Conservation (phyloP, 257 asterid genomes). For the Solanum rostratum region DNA sequence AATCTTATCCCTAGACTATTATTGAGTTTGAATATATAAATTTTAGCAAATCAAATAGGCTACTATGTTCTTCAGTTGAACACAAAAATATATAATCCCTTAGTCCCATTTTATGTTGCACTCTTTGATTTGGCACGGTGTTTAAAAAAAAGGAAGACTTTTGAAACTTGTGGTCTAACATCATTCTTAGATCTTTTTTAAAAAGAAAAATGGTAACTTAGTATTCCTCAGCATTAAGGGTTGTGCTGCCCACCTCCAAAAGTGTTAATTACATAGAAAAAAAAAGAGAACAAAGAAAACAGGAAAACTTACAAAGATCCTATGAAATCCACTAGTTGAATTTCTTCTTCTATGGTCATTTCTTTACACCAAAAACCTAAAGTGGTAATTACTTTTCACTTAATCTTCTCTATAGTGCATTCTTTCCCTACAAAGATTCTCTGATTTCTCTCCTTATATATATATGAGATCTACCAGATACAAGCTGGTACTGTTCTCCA, state of each 20-base stretch:
- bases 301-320: not conserved
- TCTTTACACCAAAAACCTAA: not conserved
- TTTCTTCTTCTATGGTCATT: not conserved
- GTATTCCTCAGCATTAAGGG: not conserved
- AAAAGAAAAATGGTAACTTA: too few relatives aligned
- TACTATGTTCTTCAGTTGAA: not conserved
- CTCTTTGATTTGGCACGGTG: too few relatives aligned
- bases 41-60: not conserved
- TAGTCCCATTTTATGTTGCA: too few relatives aligned
- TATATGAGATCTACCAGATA: not conserved
- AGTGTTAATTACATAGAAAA: not conserved
- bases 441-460: not conserved
- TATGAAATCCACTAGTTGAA: not conserved
- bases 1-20: not conserved
- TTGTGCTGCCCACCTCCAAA: not conserved
- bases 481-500: not conserved
- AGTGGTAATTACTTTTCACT: not conserved
- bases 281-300: too few relatives aligned
- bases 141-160: too few relatives aligned
- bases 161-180: too few relatives aligned
- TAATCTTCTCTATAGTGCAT: not conserved
- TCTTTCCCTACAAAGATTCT: not conserved
- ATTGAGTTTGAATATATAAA: not conserved
- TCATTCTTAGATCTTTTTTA: too few relatives aligned
- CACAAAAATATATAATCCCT: not conserved